Evolutionary conservation across 345 rosid species (phyloP), one percentile per base, ranked within the genome.

Genomic region (Alliaria petiolata): DNA sequence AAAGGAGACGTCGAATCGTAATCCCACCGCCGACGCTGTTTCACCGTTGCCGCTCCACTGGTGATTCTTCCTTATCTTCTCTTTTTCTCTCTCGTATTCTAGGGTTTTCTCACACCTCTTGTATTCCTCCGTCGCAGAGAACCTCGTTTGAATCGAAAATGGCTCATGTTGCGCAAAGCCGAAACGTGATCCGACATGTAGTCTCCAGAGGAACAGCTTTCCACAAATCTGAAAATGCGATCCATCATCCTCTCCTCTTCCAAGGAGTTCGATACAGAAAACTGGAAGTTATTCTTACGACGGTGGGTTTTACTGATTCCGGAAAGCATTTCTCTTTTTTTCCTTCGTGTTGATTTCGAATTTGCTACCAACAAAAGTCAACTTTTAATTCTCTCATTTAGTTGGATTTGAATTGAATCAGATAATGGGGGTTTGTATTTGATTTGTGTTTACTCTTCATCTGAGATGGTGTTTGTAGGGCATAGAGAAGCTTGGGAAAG

Each of bases 401-500:
- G 6, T 40, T 62, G 46, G 62, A 45, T 56, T 53, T 64, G 69
- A 20, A 17, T 33, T 43, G 36, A 44, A 16, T 47, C 51, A 52
- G 14, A 52, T 30, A 35, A 10, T 65, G n/a, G n/a, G 20, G 25
- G 19, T 55, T 54, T 49, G 16, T 61, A 53, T 30, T 31, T 62
- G 52, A 55, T 72, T 51, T 13, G 6, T 38, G 17, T 20, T 7
- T 44, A n/a, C 8, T 34, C 38, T 51, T 42, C 20, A 28, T 63
- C 3, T 49, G 57, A 26, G 70, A 7, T 72, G 40, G 14, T 33
- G 31, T 34, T 34, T 57, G 28, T 63, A 95, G 98, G 87, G 80
- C 33, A 81, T 95, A 62, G 96, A 95, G 50, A 95, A 92, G 89
- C 99, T 95, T 67, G 99, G 98, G 11, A 89, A 86, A 79, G 89